Evolutionary conservation across 208 protist genomes (phyloP).

Genomic region (Angomonas deanei): DNA sequence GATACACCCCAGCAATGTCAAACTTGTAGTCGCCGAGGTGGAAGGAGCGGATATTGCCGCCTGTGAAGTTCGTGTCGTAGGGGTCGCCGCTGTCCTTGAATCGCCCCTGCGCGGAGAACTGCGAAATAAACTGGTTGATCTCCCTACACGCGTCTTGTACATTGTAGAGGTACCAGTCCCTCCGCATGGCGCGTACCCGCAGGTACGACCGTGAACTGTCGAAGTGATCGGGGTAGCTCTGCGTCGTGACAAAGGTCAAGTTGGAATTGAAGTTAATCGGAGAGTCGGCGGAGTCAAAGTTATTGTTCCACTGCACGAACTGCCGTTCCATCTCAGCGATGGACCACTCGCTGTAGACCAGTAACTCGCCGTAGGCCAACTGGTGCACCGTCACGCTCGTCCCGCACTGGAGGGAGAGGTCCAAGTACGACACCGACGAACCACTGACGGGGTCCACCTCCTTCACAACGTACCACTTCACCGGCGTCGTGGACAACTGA

Average conservation of each 20-base stretch:
- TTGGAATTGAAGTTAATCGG: no score
- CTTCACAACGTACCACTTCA: slow-evolving; percentile 6
- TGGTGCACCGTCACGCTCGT: slow-evolving; percentile 18
- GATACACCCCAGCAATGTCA: background rate
- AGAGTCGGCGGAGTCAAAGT: no score
- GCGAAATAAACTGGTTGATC: no score
- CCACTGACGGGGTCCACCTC: slow-evolving; percentile 13
- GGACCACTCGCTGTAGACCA: slow-evolving; percentile 13
- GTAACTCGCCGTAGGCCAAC: slow-evolving; percentile 18
- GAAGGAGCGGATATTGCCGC: background rate
- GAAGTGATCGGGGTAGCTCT: no score
- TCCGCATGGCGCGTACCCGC: no score
- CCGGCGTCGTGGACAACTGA: background rate
- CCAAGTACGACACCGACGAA: slow-evolving; percentile 1
- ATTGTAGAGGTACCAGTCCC: no score
- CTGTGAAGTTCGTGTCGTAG: background rate
- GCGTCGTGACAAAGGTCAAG: no score
- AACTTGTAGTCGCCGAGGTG: background rate
- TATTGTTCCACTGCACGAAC: background rate
- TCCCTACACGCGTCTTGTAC: no score
- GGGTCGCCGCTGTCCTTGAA: background rate
- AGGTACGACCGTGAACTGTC: no score
- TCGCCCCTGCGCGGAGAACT: no score
- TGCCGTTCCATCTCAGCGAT: background rate
- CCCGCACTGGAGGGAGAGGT: slow-evolving; percentile 15